A percentile compares a stretch with the other conserved stretches of the same genome.
Evolutionary conservation across 2,329 filamentous ascomycete species (phyloP).

Genomic region (Penicillium nordicum): DNA sequence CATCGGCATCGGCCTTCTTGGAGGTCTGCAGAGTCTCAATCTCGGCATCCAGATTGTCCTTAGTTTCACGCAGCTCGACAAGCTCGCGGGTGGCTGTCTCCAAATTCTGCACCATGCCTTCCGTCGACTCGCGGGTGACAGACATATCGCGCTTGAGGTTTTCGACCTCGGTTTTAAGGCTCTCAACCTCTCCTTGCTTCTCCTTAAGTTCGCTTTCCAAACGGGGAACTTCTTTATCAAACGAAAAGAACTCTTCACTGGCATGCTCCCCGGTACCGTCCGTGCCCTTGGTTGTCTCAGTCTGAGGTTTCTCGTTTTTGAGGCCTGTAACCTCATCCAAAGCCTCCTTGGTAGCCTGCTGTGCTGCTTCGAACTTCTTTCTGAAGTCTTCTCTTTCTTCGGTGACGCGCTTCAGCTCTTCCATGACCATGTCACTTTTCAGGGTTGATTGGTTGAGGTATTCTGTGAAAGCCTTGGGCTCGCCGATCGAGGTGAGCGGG

Average conservation of each 20-base stretch:
- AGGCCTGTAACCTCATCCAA: constrained; percentile 62
- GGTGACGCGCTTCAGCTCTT: constrained; percentile 84
- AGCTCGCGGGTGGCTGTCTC: constrained; percentile 66
- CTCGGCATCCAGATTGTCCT: constrained; percentile 49
- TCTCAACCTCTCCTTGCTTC: constrained; percentile 67
- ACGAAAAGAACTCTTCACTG: constrained; percentile 82
- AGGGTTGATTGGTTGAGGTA: constrained; percentile 84
- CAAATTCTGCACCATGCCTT: constrained; percentile 62
- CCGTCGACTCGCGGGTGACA: constrained; percentile 66
- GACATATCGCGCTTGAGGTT: constrained; percentile 67
- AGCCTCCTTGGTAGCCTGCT: constrained; percentile 60
- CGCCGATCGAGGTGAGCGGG: constrained; percentile 80
- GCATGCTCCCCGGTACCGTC: constrained; percentile 29
- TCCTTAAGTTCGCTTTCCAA: constrained; percentile 71
- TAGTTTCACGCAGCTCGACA: constrained; percentile 52
- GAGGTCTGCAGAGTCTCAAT: constrained; percentile 44
- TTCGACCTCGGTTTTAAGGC: constrained; percentile 66
- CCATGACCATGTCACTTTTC: constrained; percentile 88
- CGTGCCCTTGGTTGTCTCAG: constrained; percentile 9
- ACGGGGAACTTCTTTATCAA: constrained; percentile 79
- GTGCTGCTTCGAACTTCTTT: constrained; percentile 67
- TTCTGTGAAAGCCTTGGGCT: constrained; percentile 79
- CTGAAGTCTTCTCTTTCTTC: constrained; percentile 76
- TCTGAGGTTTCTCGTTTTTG: constrained; percentile 35
- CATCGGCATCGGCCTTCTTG: constrained; percentile 43